Percentiles rank a stretch among this genome's conserved stretches.
phyloP scores from a whole-genome alignment of 202 grass and related monocot genomes.

The Thinopyrum obtusiflorum region DNA sequence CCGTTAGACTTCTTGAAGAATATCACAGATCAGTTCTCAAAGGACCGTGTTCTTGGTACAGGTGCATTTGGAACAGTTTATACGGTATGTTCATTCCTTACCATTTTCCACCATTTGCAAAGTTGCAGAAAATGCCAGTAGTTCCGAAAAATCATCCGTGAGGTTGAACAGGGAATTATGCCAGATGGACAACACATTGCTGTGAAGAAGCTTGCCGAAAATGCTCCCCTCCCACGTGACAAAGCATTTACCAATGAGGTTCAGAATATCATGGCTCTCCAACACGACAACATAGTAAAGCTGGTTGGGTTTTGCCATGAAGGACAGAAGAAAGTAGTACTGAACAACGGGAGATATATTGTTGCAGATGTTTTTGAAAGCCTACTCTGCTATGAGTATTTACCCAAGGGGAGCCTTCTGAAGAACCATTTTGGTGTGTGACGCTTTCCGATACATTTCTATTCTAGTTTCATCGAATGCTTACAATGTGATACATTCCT shows the following conservation, averaged over 20 bases:
- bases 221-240: neutral
- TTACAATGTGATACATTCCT: too few relatives aligned
- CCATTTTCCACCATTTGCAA: neutral
- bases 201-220: constrained; percentile 6
- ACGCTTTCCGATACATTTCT: neutral
- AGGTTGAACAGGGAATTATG: neutral
- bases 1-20: neutral
- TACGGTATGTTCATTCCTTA: neutral
- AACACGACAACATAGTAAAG: neutral
- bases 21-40: neutral
- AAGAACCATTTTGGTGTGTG: neutral
- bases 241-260: constrained; percentile 6
- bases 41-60: neutral
- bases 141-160: neutral
- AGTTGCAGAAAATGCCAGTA: neutral
- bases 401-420: neutral
- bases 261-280: neutral
- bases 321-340: constrained; percentile 6
- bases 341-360: constrained; percentile 8
- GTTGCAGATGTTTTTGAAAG: neutral
- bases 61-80: constrained; percentile 4
- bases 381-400: constrained; percentile 12
- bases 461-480: neutral
- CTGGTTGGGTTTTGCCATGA: neutral
- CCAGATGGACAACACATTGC: neutral